Base-by-base conservation (phyloP, 768 basidiomycete genomes). In the Hericium coralloides region DNA sequence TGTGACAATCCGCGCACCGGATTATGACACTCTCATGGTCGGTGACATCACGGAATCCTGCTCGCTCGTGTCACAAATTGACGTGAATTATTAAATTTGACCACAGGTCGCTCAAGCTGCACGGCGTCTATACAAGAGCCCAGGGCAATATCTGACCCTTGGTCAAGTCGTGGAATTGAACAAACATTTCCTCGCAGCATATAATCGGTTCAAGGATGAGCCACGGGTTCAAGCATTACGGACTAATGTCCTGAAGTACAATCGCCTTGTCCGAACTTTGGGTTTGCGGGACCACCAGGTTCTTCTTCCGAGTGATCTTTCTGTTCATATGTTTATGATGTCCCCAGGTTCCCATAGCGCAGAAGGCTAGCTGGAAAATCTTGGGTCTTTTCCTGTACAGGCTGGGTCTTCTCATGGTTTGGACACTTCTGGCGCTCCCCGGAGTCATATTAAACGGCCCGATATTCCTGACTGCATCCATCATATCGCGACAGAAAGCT, bases 21-120 rank as follows among this genome's bases (percentile, higher is more conserved):
- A 99, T 69, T 98, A 92, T 68, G 97, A 99, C 63, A 98, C 95
- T 2, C 78, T 99, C 52, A 97, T 98, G 93, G 97, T 91, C 63
- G 56, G 81, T 68, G n/a, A 9, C 20, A n/a, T 50, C 31, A 31
- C 8, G 31, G 10, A 31, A 6, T 31, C 4, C 4, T 31, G 31
- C 31, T 31, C 31, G 31, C 12, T 45, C n/a, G 23, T 38, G 22
- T 55, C 26, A 38, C 18, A 50, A 56, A 17, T 31, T 39, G 55
- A 49, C 25, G 47, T 12, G 22, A 7, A 59, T 37, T 49, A 43
- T 31, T 60, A 31, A 49, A 56, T 39, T 17, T 38, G 9, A 20
- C 31, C 8, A n/a, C 45, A 95, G 94, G 80, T 98, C 57, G 91
- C 95, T 55, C 95, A 98, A 80, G 95, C 95, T 31, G 91, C 89